Conservation (phyloP, 148 eudicot species). For the Chenopodium berlandieri region DNA sequence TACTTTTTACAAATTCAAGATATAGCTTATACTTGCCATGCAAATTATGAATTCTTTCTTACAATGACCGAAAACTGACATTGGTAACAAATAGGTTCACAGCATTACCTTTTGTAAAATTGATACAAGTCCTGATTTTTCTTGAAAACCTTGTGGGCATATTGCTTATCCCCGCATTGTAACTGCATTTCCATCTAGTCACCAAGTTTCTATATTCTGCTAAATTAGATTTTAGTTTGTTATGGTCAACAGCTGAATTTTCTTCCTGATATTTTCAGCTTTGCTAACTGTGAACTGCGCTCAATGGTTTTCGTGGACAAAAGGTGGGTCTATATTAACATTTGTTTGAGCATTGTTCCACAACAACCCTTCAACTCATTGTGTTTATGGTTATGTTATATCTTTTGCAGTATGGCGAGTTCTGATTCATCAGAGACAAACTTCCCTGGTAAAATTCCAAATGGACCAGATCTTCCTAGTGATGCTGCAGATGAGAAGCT, state of each 20-base stretch:
- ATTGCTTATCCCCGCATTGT: not conserved
- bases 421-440: conserved; percentile 43
- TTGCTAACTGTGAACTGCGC: conserved; percentile 85
- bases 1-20: not conserved
- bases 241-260: conserved; percentile 13
- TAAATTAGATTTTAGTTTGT: not conserved
- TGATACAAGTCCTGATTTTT: not conserved
- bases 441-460: conserved; percentile 56
- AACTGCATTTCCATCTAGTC: not conserved
- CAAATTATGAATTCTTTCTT: not conserved
- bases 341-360: not conserved
- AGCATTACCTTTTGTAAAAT: not conserved
- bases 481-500: conserved; percentile 35
- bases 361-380: not conserved
- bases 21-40: not conserved
- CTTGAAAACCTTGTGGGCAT: not conserved
- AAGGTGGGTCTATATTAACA: conserved; percentile 39
- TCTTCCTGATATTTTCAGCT: conserved; percentile 42
- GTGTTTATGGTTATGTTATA: not conserved
- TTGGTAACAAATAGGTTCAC: not conserved
- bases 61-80: not conserved
- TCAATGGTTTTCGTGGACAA: conserved; percentile 69
- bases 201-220: not conserved
- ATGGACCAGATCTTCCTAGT: conserved; percentile 53
- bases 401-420: conserved; percentile 44